Conservation (phyloP, 306 rosid genomes). For the Crataegus laevigata region DNA sequence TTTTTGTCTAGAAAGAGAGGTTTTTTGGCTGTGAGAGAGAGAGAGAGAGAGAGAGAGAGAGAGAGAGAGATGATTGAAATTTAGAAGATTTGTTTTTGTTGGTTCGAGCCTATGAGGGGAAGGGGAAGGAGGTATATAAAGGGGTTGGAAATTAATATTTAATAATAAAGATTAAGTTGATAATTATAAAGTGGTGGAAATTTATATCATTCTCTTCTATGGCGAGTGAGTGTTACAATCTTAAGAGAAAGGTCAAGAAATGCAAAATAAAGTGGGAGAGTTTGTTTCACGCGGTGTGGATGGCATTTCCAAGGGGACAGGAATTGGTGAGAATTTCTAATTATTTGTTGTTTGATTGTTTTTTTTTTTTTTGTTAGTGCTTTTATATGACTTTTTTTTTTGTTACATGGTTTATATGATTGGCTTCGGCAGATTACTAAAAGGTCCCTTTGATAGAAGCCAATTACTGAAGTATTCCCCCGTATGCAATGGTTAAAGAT, state of each 20-base stretch:
- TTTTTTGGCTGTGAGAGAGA: background rate
- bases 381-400: background rate
- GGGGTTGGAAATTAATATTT: constrained; percentile 22
- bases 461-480: constrained; percentile 23
- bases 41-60: constrained; percentile 5
- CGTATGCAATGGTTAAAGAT: constrained; percentile 21
- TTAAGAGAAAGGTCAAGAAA: background rate
- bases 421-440: background rate
- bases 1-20: background rate
- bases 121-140: constrained; percentile 26
- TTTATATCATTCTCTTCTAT: background rate
- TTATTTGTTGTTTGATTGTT: background rate
- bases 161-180: constrained; percentile 4
- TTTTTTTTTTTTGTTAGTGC: background rate
- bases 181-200: background rate
- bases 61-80: background rate
- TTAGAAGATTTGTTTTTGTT: background rate
- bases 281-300: background rate
- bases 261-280: background rate
- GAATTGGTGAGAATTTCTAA: background rate
- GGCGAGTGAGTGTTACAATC: background rate
- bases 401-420: background rate
- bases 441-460: background rate
- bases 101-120: constrained; percentile 8
- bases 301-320: background rate